These are phyloP conservation scores for Botryobasidium botryosum DNA, from an alignment of 768 basidiomycete genomes.

Conservation along the genomic window DNA sequence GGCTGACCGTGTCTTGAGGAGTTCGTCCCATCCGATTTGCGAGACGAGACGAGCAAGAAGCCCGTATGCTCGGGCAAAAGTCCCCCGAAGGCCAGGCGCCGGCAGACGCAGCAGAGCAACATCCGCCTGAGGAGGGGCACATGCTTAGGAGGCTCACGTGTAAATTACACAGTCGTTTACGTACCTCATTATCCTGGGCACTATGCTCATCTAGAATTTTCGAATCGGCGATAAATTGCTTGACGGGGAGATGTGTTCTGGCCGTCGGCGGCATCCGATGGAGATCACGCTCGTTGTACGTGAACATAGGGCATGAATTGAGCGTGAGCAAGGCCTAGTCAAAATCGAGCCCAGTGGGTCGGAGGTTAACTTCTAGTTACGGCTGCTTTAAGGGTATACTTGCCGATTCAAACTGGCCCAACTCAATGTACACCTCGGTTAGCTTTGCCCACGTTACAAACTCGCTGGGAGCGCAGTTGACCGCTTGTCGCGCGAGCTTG, in stretches of 20 bases:
- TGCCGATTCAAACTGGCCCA: constrained; percentile 66
- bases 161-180: constrained; percentile 8
- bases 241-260: constrained; percentile 72
- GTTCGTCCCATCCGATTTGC: constrained; percentile 97
- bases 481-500: constrained; percentile 82
- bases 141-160: not conserved
- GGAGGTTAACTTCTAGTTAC: not conserved
- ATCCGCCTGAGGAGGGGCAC: constrained; percentile 52
- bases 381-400: not conserved
- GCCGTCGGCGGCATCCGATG: constrained; percentile 71
- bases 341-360: not conserved
- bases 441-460: constrained; percentile 99
- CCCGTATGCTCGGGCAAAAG: constrained; percentile 87
- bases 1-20: constrained; percentile 79
- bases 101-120: constrained; percentile 87
- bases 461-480: constrained; percentile 96
- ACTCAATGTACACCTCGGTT: constrained; percentile 85
- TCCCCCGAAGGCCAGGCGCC: constrained; percentile 84
- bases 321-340: constrained; percentile 65
- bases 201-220: constrained; percentile 68
- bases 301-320: constrained; percentile 99
- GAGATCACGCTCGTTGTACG: constrained; percentile 88
- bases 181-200: constrained; percentile 70
- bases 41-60: constrained; percentile 82
- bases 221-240: constrained; percentile 62